Conservation (phyloP, 169 alveolate species). For the Eimeria praecox region DNA sequence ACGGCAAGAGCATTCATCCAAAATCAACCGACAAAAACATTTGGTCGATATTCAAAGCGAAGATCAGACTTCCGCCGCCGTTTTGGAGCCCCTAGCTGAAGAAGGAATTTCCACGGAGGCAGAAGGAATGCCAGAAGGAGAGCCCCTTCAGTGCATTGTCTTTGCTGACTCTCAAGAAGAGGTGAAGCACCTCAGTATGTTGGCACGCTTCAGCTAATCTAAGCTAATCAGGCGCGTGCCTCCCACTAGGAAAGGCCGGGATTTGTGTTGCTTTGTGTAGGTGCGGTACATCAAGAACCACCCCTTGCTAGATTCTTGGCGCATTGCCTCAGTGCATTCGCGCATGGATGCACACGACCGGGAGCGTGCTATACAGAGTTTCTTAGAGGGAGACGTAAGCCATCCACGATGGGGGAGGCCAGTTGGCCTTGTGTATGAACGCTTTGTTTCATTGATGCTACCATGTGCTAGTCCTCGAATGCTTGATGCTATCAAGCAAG, state of each 20-base stretch:
- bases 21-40: background rate
- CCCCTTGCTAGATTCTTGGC: constrained; percentile 62
- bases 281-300: constrained; percentile 57
- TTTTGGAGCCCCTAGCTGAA: background rate
- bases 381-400: constrained; percentile 56
- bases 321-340: constrained; percentile 41
- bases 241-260: background rate
- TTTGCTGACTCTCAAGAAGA: constrained; percentile 75
- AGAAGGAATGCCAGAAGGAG: background rate
- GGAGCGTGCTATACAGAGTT: constrained; percentile 28
- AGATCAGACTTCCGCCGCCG: background rate
- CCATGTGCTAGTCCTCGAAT: background rate
- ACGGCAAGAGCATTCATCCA: background rate
- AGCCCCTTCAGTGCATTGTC: constrained; percentile 66
- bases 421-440: background rate
- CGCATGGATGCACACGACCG: constrained; percentile 52
- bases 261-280: background rate
- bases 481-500: background rate
- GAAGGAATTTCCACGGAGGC: background rate
- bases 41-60: background rate
- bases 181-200: constrained; percentile 7
- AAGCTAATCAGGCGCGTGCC: background rate
- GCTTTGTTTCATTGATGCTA: background rate
- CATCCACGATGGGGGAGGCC: background rate
- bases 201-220: background rate